phyloP scores from a whole-genome alignment of 306 rosid genomes.

The Lathyrus oleraceus region DNA sequence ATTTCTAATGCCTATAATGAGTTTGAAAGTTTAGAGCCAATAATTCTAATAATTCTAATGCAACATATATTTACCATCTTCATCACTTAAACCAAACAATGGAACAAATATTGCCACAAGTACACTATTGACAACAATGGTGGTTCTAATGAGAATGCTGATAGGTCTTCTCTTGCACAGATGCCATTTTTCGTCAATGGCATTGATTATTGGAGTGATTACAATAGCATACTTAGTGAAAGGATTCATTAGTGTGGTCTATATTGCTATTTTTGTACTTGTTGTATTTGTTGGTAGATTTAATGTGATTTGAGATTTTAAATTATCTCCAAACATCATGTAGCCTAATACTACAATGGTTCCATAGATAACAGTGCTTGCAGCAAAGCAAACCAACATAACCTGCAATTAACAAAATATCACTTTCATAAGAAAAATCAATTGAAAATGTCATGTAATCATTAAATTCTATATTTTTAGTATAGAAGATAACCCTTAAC shows the following conservation, averaged over 20 bases:
- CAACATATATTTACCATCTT: too few species aligned
- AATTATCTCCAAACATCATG: slow-evolving; percentile 55
- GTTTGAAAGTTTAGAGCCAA: too few species aligned
- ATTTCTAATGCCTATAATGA: too few species aligned
- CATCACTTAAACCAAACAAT: too few species aligned
- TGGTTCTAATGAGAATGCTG: slow-evolving; percentile 53
- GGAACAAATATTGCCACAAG: slow-evolving; percentile 60
- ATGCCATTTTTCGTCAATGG: slow-evolving; percentile 52
- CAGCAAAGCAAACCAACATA: slow-evolving; percentile 53
- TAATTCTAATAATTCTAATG: too few species aligned
- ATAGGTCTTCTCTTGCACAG: slow-evolving; percentile 3
- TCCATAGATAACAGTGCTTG: slow-evolving; percentile 58
- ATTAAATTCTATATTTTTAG: slow-evolving; percentile 21
- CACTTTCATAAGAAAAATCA: neutral
- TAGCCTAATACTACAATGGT: slow-evolving; percentile 61
- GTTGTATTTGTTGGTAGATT: slow-evolving; percentile 56
- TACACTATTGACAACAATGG: slow-evolving; percentile 48
- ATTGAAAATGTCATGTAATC: slow-evolving; percentile 31
- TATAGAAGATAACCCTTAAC: slow-evolving; percentile 9
- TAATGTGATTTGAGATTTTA: slow-evolving; percentile 62
- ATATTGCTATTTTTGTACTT: slow-evolving; percentile 60
- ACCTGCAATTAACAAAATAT: slow-evolving; percentile 48
- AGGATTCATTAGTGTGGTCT: slow-evolving; percentile 60
- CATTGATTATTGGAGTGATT: slow-evolving; percentile 54
- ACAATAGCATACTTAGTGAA: slow-evolving; percentile 65